Evolutionary conservation across 352 stramenopile genomes (phyloP).

Genomic region (Globisporangium barbulae): DNA sequence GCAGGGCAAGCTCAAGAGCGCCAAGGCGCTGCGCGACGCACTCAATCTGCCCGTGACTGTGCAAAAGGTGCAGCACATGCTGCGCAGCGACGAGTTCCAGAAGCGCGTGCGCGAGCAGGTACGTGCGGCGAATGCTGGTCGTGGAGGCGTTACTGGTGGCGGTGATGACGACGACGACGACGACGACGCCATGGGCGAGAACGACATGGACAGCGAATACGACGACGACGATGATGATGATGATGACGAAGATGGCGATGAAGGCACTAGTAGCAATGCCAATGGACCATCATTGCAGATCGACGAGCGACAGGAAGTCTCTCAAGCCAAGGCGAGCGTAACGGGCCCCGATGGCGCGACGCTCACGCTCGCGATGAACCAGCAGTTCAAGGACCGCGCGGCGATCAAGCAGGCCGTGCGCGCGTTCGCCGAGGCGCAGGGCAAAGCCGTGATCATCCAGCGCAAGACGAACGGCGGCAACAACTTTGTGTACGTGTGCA

Average conservation of each 20-base stretch:
- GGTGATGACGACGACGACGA: neutral
- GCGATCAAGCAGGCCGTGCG: constrained; percentile 38
- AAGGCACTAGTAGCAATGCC: neutral
- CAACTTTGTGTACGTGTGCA: constrained; percentile 49
- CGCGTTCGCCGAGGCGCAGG: constrained; percentile 36
- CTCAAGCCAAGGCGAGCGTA: neutral
- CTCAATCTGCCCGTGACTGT: constrained; percentile 8
- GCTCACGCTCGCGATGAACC: constrained; percentile 17
- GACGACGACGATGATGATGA: constrained; percentile 3
- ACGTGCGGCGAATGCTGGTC: neutral
- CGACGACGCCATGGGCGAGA: constrained; percentile 6
- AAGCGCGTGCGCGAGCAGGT: neutral
- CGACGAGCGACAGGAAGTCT: neutral
- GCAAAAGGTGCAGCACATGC: constrained; percentile 10
- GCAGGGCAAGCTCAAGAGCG: constrained; percentile 7
- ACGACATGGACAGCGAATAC: neutral
- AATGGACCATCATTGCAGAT: neutral
- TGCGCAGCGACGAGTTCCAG: constrained; percentile 11
- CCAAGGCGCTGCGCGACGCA: constrained; percentile 16
- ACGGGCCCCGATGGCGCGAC: neutral
- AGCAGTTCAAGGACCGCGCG: constrained; percentile 32
- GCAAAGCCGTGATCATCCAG: constrained; percentile 36
- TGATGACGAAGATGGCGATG: neutral
- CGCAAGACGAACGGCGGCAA: constrained; percentile 40
- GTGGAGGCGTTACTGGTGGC: no score